phyloP scores from a whole-genome alignment of 228 moss, liverwort and hornwort species.

The Sphagnum magellanicum region DNA sequence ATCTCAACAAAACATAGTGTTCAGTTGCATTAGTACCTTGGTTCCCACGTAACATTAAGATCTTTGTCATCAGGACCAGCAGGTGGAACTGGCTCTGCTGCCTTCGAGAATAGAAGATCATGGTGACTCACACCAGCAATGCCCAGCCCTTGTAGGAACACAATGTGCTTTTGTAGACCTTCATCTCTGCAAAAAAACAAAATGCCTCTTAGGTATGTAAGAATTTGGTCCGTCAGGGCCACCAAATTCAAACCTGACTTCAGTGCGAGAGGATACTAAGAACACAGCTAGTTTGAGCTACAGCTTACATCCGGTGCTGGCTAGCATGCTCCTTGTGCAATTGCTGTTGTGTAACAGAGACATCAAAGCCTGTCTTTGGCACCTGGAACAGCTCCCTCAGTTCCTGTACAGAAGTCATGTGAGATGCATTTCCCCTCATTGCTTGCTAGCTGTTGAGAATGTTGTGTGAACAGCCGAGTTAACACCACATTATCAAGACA shows the following conservation, averaged over 20 bases:
- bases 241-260: too few species aligned
- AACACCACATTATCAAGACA: too few species aligned
- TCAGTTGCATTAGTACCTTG: conserved; percentile 27
- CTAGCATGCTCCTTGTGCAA: conserved; percentile 79
- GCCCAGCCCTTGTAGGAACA: conserved; percentile 61
- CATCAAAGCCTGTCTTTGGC: conserved; percentile 70
- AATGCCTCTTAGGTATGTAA: background rate
- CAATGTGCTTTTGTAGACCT: conserved; percentile 56
- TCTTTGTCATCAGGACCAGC: conserved; percentile 53
- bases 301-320: conserved; percentile 65
- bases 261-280: too few species aligned
- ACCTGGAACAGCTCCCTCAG: conserved; percentile 80
- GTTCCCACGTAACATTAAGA: conserved; percentile 71
- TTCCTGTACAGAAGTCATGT: conserved; percentile 47
- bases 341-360: conserved; percentile 87
- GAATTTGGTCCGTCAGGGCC: too few species aligned
- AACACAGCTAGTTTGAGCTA: background rate
- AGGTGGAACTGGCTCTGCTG: conserved; percentile 80
- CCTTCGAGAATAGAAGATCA: conserved; percentile 90
- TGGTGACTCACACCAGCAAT: conserved; percentile 97
- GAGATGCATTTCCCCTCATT: background rate
- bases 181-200: conserved; percentile 29
- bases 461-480: too few species aligned
- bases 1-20: too few species aligned
- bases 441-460: too few species aligned